phyloP scores from a whole-genome alignment of 2,329 filamentous ascomycete species.

The Alternaria gaisen region DNA sequence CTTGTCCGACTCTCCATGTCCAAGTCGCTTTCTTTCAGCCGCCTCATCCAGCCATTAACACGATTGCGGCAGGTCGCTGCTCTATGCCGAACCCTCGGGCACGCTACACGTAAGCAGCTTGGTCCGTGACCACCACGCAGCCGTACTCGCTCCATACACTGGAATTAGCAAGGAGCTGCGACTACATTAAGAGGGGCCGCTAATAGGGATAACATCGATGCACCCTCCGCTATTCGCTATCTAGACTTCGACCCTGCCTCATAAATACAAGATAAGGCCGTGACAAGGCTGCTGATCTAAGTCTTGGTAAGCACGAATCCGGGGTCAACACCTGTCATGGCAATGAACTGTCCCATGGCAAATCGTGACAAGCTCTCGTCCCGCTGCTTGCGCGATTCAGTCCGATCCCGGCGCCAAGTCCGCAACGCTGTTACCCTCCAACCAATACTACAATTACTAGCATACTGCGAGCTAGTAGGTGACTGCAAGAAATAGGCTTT shows the following conservation, averaged over 20 bases:
- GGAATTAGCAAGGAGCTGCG: constrained; percentile 16
- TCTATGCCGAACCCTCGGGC: constrained; percentile 19
- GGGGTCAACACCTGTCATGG: constrained; percentile 19
- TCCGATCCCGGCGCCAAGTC: constrained; percentile 8
- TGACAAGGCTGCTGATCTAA: constrained; percentile 25
- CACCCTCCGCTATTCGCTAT: constrained; percentile 1
- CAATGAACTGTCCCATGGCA: constrained; percentile 17
- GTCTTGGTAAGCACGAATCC: constrained; percentile 30
- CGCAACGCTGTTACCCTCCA: constrained; percentile 6
- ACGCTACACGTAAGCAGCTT: constrained; percentile 27
- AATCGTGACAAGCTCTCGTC: constrained; percentile 17
- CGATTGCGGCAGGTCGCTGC: constrained; percentile 27
- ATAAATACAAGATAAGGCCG: constrained; percentile 15
- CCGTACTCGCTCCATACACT: constrained; percentile 13
- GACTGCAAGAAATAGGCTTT: no score
- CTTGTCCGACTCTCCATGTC: neutral
- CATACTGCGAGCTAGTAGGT: constrained; percentile 4
- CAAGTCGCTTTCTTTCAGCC: neutral
- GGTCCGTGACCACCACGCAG: constrained; percentile 18
- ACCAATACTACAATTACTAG: constrained; percentile 12
- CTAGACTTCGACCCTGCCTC: neutral
- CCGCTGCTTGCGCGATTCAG: constrained; percentile 20
- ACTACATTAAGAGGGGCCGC: constrained; percentile 4
- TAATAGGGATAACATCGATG: neutral
- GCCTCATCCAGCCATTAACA: constrained; percentile 11